Conservation (phyloP, 169 alveolate species). For the Eimeria sp. region DNA sequence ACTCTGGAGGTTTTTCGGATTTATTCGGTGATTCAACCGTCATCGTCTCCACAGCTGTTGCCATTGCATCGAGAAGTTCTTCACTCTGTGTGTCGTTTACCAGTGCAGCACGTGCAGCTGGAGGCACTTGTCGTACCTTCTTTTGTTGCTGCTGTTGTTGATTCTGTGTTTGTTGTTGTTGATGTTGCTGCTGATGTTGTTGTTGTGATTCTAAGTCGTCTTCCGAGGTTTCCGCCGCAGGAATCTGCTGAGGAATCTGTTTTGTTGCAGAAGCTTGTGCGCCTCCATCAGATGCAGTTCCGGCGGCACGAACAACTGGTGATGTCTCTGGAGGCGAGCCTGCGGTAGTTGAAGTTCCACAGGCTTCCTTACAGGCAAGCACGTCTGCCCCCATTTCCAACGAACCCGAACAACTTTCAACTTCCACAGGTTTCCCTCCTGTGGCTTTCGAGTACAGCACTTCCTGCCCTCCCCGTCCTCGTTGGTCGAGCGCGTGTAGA, state of each 20-base stretch:
- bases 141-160: no score
- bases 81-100: not conserved
- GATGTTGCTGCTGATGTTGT: not conserved
- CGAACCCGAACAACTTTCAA: not conserved
- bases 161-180: no score
- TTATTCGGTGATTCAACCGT: not conserved
- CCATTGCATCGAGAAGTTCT: not conserved
- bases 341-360: constrained; percentile 34
- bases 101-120: not conserved
- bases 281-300: not conserved
- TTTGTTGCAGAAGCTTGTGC: not conserved
- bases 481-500: not conserved
- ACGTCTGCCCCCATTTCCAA: not conserved
- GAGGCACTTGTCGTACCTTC: not conserved
- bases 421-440: not conserved
- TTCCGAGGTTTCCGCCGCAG: no score
- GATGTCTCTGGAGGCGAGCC: constrained; percentile 23
- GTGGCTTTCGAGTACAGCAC: not conserved
- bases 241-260: no score
- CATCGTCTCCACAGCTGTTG: constrained; percentile 9
- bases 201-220: not conserved
- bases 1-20: not conserved
- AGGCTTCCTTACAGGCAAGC: not conserved
- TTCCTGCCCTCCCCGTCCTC: not conserved
- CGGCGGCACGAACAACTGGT: not conserved